Base-by-base conservation (phyloP, 768 basidiomycete genomes). In the Tylopilus rubrobrunneus region DNA sequence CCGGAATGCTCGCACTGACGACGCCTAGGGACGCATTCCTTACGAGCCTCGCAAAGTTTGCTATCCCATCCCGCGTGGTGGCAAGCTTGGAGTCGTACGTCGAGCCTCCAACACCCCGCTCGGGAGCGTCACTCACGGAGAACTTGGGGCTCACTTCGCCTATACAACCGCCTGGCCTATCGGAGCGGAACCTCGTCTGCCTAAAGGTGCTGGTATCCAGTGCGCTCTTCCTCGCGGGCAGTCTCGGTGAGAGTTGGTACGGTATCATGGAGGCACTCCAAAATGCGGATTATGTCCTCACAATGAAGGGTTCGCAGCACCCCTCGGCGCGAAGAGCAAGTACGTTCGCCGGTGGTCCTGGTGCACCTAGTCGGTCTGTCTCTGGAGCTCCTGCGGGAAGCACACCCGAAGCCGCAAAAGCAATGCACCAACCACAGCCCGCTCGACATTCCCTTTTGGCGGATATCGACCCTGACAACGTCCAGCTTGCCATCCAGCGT, bases 1-100 rank as follows among this genome's bases (percentile, higher is more conserved):
- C 91, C 23, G 96, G 95, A 19, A 88, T 92, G 73, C 81, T 98
- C n/a, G 84, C 83, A 2, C 77, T 98, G 1, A 73, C 78, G 1
- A 98, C 93, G 0, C 93, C 95, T 0, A 82, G 96, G 19, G 94
- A 98, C 56, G 95, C 96, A 0, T 94, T 99, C 73, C 83, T 98
- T 65, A 89, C 84, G 21, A 87, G 83, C 45, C 79, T 99, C 15
- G 82, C 91, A n/a, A 93, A 94, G 66, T 86, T 91, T 54, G 88
- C 94, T 0, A 89, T 98, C n/a, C 96, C 96, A 0, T 81, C 90
- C 0, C 79, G 87, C 3, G 89, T 98, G 11, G 91, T 99, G 0
- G 88, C 90, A 1, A 86, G 87, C 59, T 70, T 97, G 52, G 90
- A 95, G 52, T 72, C 83, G 49, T 68, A 77, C 63, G 52, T 67